These are phyloP conservation scores for Gymnopilus junonius DNA, from an alignment of 768 basidiomycete species.

Conservation along the genomic window DNA sequence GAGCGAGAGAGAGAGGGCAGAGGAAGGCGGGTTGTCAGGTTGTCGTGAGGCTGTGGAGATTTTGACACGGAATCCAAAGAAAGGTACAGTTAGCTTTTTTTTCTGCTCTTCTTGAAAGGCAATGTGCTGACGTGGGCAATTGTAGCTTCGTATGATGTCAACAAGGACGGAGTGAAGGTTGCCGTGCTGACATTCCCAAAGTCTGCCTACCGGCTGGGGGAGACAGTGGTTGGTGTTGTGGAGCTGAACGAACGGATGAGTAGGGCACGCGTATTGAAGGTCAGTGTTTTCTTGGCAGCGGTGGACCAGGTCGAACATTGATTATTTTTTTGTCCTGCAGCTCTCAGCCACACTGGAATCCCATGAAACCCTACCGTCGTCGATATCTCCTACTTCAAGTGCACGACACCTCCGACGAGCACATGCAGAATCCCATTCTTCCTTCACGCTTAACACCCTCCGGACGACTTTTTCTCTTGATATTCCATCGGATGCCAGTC, in stretches of 20 bases:
- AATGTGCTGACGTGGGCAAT: conserved; percentile 1
- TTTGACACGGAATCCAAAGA: conserved; percentile 86
- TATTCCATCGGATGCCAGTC: conserved; percentile 91
- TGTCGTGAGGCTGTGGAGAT: conserved; percentile 91
- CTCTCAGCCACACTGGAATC: conserved; percentile 89
- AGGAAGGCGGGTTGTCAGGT: conserved; percentile 53
- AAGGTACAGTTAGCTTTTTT: conserved; percentile 57
- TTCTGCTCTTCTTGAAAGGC: neutral
- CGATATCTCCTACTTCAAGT: conserved; percentile 51
- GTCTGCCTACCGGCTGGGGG: conserved; percentile 88
- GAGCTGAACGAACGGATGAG: conserved; percentile 80
- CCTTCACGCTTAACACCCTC: conserved; percentile 70
- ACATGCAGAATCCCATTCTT: conserved; percentile 86
- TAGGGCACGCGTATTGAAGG: conserved; percentile 81
- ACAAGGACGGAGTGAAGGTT: conserved; percentile 88
- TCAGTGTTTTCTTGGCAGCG: conserved; percentile 33
- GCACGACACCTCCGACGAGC: conserved; percentile 66
- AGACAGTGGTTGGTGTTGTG: conserved; percentile 89
- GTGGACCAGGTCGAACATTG: neutral
- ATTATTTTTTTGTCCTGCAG: conserved; percentile 38
- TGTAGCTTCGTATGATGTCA: conserved; percentile 91
- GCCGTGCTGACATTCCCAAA: conserved; percentile 93
- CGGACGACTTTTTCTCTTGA: conserved; percentile 89
- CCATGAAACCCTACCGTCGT: conserved; percentile 79
- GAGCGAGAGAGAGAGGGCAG: conserved; percentile 39